A percentile compares a stretch with the other conserved stretches of the same genome.
Conservation (phyloP, 768 basidiomycete species). For the Rhodotorula babjevae region DNA sequence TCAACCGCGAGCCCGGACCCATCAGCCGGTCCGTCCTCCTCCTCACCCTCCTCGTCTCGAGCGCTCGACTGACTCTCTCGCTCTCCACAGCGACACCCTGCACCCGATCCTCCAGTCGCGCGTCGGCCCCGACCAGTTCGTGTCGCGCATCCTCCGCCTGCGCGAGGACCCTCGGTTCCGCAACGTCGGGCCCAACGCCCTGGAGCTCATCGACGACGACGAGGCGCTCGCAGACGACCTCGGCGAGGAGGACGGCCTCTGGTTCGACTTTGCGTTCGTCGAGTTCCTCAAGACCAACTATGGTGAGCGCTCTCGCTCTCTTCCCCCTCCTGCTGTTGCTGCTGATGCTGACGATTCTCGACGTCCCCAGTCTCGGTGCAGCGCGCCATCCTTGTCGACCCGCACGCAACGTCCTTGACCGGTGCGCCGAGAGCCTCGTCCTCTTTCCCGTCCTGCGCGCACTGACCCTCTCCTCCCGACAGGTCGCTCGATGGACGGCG, state of each 20-base stretch:
- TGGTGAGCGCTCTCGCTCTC: conserved; percentile 52
- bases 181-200: conserved; percentile 74
- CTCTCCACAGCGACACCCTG: conserved; percentile 62
- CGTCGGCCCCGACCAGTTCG: conserved; percentile 80
- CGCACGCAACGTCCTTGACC: conserved; percentile 39
- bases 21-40: conserved; percentile 67
- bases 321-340: not conserved
- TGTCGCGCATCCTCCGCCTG: conserved; percentile 76
- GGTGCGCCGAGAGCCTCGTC: not conserved
- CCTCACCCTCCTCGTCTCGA: not conserved
- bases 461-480: conserved; percentile 51
- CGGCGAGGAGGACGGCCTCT: conserved; percentile 66
- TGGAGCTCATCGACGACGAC: conserved; percentile 53
- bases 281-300: conserved; percentile 99
- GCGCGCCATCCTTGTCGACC: conserved; percentile 50
- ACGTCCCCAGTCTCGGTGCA: conserved; percentile 48
- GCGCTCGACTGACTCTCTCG: no score
- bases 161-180: conserved; percentile 92
- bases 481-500: conserved; percentile 67
- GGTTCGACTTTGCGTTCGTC: conserved; percentile 97
- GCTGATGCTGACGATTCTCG: not conserved
- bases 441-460: not conserved
- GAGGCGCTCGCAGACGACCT: conserved; percentile 39
- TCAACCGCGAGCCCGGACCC: conserved; percentile 89
- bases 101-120: conserved; percentile 78